These are phyloP conservation scores for Brassica balearica DNA, from an alignment of 441 rosid species.

Conservation along the genomic window DNA sequence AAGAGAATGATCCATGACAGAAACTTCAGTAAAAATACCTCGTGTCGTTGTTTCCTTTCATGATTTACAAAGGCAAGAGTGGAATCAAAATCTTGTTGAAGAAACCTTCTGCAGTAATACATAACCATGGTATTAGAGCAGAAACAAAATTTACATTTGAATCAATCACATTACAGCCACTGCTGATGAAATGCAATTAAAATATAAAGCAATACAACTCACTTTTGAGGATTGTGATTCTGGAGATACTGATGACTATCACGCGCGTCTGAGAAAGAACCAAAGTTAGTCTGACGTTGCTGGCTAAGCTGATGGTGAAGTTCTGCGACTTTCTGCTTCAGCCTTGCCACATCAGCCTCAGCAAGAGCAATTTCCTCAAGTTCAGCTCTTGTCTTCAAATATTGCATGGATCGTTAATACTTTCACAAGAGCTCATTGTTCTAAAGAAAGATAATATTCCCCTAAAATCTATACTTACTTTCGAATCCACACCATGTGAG, in stretches of 20 bases:
- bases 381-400: conserved; percentile 93
- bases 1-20: conserved; percentile 16
- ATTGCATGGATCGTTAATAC: conserved; percentile 42
- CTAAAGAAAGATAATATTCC: conserved; percentile 12
- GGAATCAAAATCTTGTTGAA: conserved; percentile 93
- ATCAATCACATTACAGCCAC: conserved; percentile 19
- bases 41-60: conserved; percentile 94
- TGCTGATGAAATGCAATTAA: no score
- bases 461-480: conserved; percentile 59
- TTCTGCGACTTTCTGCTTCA: conserved; percentile 98
- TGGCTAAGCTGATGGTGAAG: conserved; percentile 98
- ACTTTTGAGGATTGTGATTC: conserved; percentile 82
- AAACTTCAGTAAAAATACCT: conserved; percentile 55
- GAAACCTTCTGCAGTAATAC: conserved; percentile 70
- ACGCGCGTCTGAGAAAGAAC: conserved; percentile 81
- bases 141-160: conserved; percentile 15
- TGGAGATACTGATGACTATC: conserved; percentile 80
- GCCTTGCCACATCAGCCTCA: conserved; percentile 97
- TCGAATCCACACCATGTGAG: conserved; percentile 93
- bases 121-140: conserved; percentile 27
- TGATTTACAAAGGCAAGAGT: conserved; percentile 88
- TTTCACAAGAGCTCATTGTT: not conserved
- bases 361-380: conserved; percentile 99
- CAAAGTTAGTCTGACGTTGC: conserved; percentile 86
- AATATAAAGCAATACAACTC: conserved; percentile 44